Evolutionary conservation across 2,329 filamentous ascomycete species (phyloP).

Genomic region (Aspergillus tamarii): DNA sequence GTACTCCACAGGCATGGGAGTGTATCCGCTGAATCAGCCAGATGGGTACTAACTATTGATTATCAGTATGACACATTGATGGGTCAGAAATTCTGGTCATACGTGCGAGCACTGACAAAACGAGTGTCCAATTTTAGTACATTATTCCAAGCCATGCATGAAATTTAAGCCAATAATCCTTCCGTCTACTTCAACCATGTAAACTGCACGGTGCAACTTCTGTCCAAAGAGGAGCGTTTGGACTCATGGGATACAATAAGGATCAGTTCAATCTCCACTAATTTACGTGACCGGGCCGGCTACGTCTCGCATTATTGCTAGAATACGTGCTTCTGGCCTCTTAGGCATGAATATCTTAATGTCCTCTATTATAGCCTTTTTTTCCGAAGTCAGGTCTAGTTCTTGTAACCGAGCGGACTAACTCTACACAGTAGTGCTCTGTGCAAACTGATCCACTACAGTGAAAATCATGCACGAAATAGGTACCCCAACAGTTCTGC

Average conservation of each 20-base stretch:
- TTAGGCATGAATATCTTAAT: background rate
- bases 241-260: constrained; percentile 2
- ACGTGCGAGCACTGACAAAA: constrained; percentile 3
- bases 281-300: background rate
- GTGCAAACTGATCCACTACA: constrained; percentile 7
- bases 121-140: background rate
- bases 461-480: constrained; percentile 9
- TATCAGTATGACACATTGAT: background rate
- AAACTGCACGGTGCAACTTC: constrained; percentile 1
- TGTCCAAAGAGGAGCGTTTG: background rate
- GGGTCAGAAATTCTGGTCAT: background rate
- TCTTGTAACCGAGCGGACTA: constrained; percentile 2
- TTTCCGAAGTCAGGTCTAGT: background rate
- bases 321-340: background rate
- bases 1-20: background rate
- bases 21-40: background rate
- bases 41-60: background rate
- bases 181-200: background rate
- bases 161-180: background rate
- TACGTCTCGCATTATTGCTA: background rate
- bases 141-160: background rate
- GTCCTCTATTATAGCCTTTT: background rate
- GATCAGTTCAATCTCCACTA: constrained; percentile 1
- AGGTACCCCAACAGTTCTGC: constrained; percentile 9
- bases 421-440: background rate